Evolutionary conservation across 2,329 filamentous ascomycete genomes (phyloP), one percentile per base, ranked within the genome.

Genomic region (Colletotrichum spaethianum): DNA sequence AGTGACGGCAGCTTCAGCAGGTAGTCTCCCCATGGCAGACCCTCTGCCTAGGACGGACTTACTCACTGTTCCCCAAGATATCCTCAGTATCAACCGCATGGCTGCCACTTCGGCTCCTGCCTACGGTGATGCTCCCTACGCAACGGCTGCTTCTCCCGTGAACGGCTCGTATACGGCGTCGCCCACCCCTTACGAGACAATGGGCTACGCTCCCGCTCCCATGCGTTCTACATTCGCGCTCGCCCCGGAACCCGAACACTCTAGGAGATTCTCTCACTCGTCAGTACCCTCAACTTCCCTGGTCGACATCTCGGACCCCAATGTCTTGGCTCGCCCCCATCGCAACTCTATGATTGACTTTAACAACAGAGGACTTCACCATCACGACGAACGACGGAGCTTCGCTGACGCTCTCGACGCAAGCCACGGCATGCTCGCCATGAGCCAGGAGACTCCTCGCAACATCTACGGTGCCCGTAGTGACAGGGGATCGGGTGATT

Each of bases 371-470:
- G 72, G 70, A 50, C 46, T 72, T 63, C 69, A 72, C 38, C 86
- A 80, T 26, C 80, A 81, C 83, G 81, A 89, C 83, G 85, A 90
- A 84, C 80, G 91, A 86, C 82, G 92, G 76, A 93, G 92, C 77
- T 97, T 95, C 81, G 94, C 93, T 75, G 96, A 98, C 80, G 94
- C 94, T 36, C 91, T 98, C 68, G 96, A 98, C 81, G 95, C 95
- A 31, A 95, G 95, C 80, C 93, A 96, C 73, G 94, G 95, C 76
- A 98, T 98, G 94, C 89, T 98, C 33, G 94, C 95, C 46, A 93
- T 98, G 89, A 97, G 94, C 88, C 95, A 98, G 84, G 95, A 98
- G 77, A 98, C 95, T 1, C 94, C 95, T 16, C 88, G 95, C 74
- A 96, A 96, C 80, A 94, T 98, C 77, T 98, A 98, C 79, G 94